These are phyloP conservation scores for Lathyrus aphaca DNA, from an alignment of 306 rosid species.

Conservation along the genomic window DNA sequence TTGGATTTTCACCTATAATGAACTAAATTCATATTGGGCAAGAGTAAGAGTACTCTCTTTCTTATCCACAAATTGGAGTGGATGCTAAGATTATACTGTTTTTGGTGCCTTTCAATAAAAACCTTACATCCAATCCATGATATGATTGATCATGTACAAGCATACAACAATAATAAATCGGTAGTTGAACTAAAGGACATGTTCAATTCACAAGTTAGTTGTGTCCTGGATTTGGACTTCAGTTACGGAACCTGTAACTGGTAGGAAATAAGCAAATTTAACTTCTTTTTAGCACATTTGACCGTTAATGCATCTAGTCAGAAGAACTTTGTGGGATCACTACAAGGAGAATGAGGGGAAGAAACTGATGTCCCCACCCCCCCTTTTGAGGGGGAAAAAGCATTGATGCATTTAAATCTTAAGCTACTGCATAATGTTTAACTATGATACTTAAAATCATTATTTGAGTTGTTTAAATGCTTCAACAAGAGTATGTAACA, in stretches of 20 bases:
- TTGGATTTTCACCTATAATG: neutral
- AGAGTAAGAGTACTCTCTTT: slow-evolving; percentile 3
- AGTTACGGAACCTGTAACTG: too few relatives aligned
- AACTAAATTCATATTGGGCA: slow-evolving; percentile 7
- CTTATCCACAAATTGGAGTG: slow-evolving; percentile 34
- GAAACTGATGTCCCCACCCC: neutral
- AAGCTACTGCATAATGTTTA: neutral
- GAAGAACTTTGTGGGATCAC: neutral
- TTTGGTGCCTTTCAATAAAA: slow-evolving; percentile 1
- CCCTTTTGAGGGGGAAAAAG: neutral
- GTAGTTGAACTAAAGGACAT: slow-evolving; percentile 22
- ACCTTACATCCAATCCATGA: neutral
- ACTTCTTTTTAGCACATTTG: too few relatives aligned
- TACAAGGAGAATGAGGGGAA: neutral
- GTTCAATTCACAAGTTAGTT: too few relatives aligned
- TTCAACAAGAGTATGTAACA: slow-evolving; percentile 6
- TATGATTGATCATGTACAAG: slow-evolving; percentile 20
- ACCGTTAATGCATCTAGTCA: neutral
- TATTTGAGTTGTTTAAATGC: slow-evolving; percentile 19
- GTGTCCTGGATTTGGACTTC: too few relatives aligned
- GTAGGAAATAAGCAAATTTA: too few relatives aligned
- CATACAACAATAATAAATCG: slow-evolving; percentile 27
- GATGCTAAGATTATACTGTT: slow-evolving; percentile 18
- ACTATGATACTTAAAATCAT: slow-evolving; percentile 18
- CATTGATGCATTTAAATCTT: neutral